Conservation (phyloP, 352 stramenopile species). For the Globisporangium paroecandrum region DNA sequence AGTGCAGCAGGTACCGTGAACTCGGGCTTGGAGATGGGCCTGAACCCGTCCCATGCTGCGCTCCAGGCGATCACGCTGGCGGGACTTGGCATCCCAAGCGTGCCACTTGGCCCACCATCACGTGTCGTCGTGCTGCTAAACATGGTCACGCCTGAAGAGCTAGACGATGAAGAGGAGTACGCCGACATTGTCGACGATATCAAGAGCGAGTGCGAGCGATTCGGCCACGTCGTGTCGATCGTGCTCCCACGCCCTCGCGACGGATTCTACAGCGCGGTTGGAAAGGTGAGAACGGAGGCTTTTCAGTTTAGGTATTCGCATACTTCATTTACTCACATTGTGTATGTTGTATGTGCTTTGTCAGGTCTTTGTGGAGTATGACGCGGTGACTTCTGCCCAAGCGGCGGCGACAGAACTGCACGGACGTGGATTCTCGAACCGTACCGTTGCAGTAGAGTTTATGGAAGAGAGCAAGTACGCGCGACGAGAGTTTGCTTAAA, state of each 20-base stretch:
- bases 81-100: constrained; percentile 40
- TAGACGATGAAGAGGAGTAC: constrained; percentile 94
- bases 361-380: constrained; percentile 94
- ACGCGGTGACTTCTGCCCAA: constrained; percentile 69
- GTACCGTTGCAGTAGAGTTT: constrained; percentile 87
- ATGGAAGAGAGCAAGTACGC: constrained; percentile 88
- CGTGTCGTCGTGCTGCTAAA: constrained; percentile 95
- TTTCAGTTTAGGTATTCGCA: neutral
- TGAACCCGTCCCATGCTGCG: constrained; percentile 60
- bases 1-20: constrained; percentile 67
- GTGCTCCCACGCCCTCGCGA: constrained; percentile 74
- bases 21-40: constrained; percentile 59
- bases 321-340: constrained; percentile 5
- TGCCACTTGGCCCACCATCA: constrained; percentile 60
- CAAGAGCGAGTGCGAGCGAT: constrained; percentile 92
- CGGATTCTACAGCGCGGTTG: constrained; percentile 46
- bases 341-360: constrained; percentile 17
- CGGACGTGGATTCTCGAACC: constrained; percentile 91
- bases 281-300: constrained; percentile 37
- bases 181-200: constrained; percentile 96
- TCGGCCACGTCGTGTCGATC: constrained; percentile 74
- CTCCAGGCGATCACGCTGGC: constrained; percentile 72
- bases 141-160: constrained; percentile 97
- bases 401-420: constrained; percentile 86
- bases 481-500: constrained; percentile 63